Evolutionary conservation across 2,329 filamentous ascomycete genomes (phyloP).

Genomic region (Penicillium psychrosexuale): DNA sequence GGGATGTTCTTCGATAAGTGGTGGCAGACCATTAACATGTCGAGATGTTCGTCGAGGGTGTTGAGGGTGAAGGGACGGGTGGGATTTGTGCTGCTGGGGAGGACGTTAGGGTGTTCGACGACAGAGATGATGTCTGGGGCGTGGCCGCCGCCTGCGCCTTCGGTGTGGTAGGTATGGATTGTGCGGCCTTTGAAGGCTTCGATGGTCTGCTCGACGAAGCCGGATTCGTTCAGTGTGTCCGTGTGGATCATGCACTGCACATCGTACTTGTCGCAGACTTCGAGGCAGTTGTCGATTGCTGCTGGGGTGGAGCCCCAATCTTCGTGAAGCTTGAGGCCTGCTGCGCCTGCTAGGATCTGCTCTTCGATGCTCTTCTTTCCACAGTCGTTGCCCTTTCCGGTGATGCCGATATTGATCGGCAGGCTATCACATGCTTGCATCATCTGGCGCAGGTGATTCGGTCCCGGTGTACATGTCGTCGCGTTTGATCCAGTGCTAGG

Average conservation of each 20-base stretch:
- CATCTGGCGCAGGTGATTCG: conserved; percentile 81
- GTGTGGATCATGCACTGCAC: conserved; percentile 94
- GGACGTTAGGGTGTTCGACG: conserved; percentile 81
- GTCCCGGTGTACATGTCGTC: conserved; percentile 88
- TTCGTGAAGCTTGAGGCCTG: conserved; percentile 90
- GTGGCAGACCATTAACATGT: conserved; percentile 99
- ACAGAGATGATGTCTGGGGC: conserved; percentile 95
- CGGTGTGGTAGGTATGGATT: conserved; percentile 96
- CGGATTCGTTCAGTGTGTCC: conserved; percentile 92
- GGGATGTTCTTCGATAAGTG: conserved; percentile 89
- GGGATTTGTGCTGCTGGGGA: conserved; percentile 88
- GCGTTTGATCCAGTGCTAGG: conserved; percentile 90
- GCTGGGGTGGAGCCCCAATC: conserved; percentile 93
- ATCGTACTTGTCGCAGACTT: conserved; percentile 84
- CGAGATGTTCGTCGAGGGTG: conserved; percentile 91
- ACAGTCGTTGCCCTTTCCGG: conserved; percentile 89
- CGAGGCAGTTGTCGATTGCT: conserved; percentile 82
- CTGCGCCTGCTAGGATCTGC: conserved; percentile 77
- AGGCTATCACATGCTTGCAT: conserved; percentile 78
- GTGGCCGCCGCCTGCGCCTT: conserved; percentile 91
- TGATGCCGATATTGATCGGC: conserved; percentile 86
- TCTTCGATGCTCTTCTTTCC: conserved; percentile 68
- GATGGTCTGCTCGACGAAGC: conserved; percentile 92
- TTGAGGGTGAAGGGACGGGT: conserved; percentile 87
- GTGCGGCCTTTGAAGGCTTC: conserved; percentile 79